These are phyloP conservation scores for Phialocephala sp. DNA, from an alignment of 2,329 filamentous ascomycete species.

Conservation along the genomic window DNA sequence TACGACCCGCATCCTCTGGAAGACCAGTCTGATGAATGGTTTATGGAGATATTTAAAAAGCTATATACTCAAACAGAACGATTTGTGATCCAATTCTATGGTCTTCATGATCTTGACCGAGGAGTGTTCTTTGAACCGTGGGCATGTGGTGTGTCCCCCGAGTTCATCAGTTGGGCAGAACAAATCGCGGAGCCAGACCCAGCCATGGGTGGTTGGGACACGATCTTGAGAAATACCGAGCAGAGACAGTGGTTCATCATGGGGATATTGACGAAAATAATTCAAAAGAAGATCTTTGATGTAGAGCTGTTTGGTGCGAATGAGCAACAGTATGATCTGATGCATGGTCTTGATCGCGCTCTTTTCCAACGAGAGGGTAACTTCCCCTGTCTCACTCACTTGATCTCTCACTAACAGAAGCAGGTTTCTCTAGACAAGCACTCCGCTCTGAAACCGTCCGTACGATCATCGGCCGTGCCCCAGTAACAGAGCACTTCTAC, in stretches of 20 bases:
- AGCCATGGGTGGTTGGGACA: slow-evolving; percentile 34
- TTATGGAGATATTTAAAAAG: slow-evolving; percentile 25
- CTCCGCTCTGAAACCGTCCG: slow-evolving; percentile 32
- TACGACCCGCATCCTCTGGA: slow-evolving; percentile 25
- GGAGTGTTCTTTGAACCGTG: slow-evolving; percentile 26
- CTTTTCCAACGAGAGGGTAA: slow-evolving; percentile 35
- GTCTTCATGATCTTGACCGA: slow-evolving; percentile 21
- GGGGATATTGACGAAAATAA: slow-evolving; percentile 33
- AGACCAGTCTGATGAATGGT: slow-evolving; percentile 36
- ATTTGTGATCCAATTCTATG: slow-evolving; percentile 28
- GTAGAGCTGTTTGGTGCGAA: slow-evolving; percentile 36
- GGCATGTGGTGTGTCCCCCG: slow-evolving; percentile 21
- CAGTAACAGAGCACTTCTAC: slow-evolving; percentile 43
- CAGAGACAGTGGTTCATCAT: slow-evolving; percentile 37
- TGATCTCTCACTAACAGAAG: background rate
- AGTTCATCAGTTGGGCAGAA: slow-evolving; percentile 34
- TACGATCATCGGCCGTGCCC: slow-evolving; percentile 26
- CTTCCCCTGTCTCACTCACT: background rate
- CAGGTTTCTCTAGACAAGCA: slow-evolving; percentile 34
- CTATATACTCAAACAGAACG: slow-evolving; percentile 20
- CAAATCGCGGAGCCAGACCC: slow-evolving; percentile 35
- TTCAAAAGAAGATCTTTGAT: slow-evolving; percentile 37
- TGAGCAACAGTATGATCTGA: slow-evolving; percentile 30
- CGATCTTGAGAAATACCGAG: slow-evolving; percentile 30
- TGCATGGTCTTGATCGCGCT: slow-evolving; percentile 34